A percentile compares a stretch with the other conserved stretches of the same genome.
Evolutionary conservation across 176 grass and related monocot species (phyloP).

Genomic region (Rhynchospora breviuscula): DNA sequence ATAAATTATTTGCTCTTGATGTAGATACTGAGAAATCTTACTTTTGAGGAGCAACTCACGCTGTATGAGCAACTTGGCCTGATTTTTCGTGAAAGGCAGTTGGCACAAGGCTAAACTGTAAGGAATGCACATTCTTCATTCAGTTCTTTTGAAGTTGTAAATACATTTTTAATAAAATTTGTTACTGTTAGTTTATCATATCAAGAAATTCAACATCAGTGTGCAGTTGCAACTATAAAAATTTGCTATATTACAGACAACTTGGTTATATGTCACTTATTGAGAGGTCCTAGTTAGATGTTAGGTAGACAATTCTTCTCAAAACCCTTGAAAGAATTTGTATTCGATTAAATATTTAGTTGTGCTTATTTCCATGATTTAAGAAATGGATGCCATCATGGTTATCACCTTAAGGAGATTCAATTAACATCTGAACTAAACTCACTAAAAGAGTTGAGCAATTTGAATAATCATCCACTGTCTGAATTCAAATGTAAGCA

Average conservation of each 20-base stretch:
- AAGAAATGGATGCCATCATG: background rate
- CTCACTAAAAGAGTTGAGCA: background rate
- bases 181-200: constrained; percentile 9
- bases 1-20: background rate
- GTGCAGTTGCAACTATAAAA: constrained; percentile 7
- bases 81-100: constrained; percentile 40
- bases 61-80: constrained; percentile 74
- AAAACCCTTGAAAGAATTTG: background rate
- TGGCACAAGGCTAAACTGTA: constrained; percentile 42
- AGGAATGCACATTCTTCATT: constrained; percentile 8
- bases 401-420: background rate
- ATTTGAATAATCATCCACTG: background rate
- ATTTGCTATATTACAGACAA: background rate
- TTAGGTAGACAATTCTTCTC: constrained; percentile 23
- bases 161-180: constrained; percentile 14
- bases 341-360: background rate
- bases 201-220: constrained; percentile 6
- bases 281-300: background rate
- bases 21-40: constrained; percentile 70
- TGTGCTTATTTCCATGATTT: background rate
- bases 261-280: constrained; percentile 6
- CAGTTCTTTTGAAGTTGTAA: constrained; percentile 8
- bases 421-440: background rate
- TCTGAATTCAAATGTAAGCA: background rate
- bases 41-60: constrained; percentile 71